Conservation (phyloP, 371 early-diverging fungal species). For the Apophysomyces ossiformis region DNA sequence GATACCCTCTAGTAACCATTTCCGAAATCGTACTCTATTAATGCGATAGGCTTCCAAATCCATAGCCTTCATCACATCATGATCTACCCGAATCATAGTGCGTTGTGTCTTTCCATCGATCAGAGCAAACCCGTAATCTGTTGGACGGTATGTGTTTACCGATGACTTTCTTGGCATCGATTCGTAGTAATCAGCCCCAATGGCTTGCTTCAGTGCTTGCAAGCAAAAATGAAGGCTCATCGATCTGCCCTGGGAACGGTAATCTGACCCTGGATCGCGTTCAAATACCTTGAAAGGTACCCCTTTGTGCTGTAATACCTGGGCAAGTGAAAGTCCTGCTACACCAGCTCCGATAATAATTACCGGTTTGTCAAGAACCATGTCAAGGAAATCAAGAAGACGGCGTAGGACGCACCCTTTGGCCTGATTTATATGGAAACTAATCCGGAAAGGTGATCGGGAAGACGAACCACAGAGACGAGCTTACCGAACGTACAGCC, state of each 20-base stretch:
- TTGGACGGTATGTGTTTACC: slow-evolving; percentile 23
- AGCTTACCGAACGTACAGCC: too few relatives aligned
- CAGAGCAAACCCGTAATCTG: slow-evolving; percentile 7
- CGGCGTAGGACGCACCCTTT: too few relatives aligned
- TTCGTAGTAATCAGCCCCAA: slow-evolving; percentile 16
- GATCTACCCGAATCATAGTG: slow-evolving; percentile 2
- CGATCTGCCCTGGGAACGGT: slow-evolving; percentile 33
- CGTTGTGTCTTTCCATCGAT: slow-evolving; percentile 16
- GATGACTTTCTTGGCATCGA: slow-evolving; percentile 9
- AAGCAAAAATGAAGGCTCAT: slow-evolving; percentile 29
- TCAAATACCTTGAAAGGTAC: slow-evolving; percentile 38
- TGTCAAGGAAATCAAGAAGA: not conserved
- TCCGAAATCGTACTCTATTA: slow-evolving; percentile 30
- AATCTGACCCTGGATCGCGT: slow-evolving; percentile 23
- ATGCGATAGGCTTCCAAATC: slow-evolving; percentile 20
- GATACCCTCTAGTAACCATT: slow-evolving; percentile 28
- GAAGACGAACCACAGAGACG: too few relatives aligned
- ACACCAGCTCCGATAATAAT: slow-evolving; percentile 43
- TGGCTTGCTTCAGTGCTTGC: not conserved
- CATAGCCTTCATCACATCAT: not conserved
- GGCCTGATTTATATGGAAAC: too few relatives aligned
- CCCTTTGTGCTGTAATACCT: slow-evolving; percentile 25
- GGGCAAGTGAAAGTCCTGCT: slow-evolving; percentile 40
- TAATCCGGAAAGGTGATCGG: too few relatives aligned
- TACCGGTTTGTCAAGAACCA: slow-evolving; percentile 16